These are phyloP conservation scores for Aspergillus cejpii DNA, from an alignment of 2,329 filamentous ascomycete species.

Conservation along the genomic window DNA sequence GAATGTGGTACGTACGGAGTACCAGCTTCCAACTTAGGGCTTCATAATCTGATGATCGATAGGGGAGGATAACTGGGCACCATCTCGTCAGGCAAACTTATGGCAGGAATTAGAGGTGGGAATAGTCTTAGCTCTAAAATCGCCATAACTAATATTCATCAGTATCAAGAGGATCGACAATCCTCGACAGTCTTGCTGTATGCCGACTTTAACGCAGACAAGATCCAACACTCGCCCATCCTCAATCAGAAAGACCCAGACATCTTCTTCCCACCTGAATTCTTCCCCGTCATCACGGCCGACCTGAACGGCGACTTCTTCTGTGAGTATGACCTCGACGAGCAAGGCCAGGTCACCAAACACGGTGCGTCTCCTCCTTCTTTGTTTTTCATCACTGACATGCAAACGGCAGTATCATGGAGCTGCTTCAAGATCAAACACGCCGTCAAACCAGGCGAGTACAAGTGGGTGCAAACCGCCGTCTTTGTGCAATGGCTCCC, in stretches of 20 bases:
- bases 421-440: slow-evolving; percentile 22
- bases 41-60: neutral
- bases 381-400: no score
- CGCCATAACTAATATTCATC: no score
- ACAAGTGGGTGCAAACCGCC: slow-evolving; percentile 18
- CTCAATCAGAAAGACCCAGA: neutral
- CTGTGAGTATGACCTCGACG: slow-evolving; percentile 11
- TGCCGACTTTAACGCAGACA: neutral
- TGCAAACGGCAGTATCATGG: slow-evolving; percentile 18
- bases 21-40: neutral
- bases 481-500: slow-evolving; percentile 18
- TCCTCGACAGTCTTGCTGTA: neutral
- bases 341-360: neutral
- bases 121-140: no score
- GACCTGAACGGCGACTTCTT: slow-evolving; percentile 20
- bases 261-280: neutral
- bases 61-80: neutral
- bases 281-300: slow-evolving; percentile 7
- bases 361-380: neutral
- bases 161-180: neutral
- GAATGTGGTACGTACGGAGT: neutral
- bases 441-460: slow-evolving; percentile 6
- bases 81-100: neutral
- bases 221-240: neutral
- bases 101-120: neutral